Conservation (phyloP, 164 flowering plant genomes). For the Vitis vinifera region ASM3070453v1 NC_081811.1:6240001-6240500, state of each 20-base stretch:
- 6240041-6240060: no score
- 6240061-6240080: no score
- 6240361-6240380: constrained; percentile 98
- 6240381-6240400: constrained; percentile 81
- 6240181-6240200: neutral
- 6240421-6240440: constrained; percentile 6
- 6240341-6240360: constrained; percentile 86
- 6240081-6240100: no score
- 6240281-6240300: constrained; percentile 90
- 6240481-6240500: neutral
- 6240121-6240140: no score
- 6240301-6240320: constrained; percentile 68
- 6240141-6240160: neutral
- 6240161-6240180: neutral
- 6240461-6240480: neutral
- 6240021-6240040: no score
- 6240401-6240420: constrained; percentile 15
- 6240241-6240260: constrained; percentile 47
- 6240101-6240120: no score
- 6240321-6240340: constrained; percentile 72
- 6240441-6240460: no score
- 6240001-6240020: no score
- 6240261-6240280: constrained; percentile 92
- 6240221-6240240: neutral
- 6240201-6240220: no score